These are phyloP conservation scores for Cryphonectria naterciae DNA, from an alignment of 2,329 filamentous ascomycete species.

Conservation along the genomic window DNA sequence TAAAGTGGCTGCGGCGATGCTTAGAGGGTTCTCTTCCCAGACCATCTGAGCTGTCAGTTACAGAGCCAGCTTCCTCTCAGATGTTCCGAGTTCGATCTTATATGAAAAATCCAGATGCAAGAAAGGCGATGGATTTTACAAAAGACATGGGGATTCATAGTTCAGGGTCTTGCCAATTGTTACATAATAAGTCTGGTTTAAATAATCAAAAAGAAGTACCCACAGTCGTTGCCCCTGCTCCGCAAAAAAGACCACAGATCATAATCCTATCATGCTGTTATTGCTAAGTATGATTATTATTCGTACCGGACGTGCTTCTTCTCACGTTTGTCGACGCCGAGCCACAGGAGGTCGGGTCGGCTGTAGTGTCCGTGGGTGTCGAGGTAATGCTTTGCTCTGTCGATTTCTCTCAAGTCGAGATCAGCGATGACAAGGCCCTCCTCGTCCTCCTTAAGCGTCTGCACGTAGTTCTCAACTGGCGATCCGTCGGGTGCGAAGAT, in stretches of 20 bases:
- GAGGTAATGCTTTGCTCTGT: constrained; percentile 45
- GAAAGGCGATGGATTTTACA: too few relatives aligned
- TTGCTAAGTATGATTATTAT: not conserved
- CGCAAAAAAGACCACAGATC: not conserved
- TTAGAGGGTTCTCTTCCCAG: too few relatives aligned
- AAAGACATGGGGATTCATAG: not conserved
- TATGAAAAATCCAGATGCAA: too few relatives aligned
- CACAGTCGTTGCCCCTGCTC: not conserved
- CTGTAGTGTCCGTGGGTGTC: constrained; percentile 45
- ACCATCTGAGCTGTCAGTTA: too few relatives aligned
- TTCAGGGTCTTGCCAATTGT: not conserved
- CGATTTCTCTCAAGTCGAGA: constrained; percentile 49
- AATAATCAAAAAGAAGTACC: not conserved
- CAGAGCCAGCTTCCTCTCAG: too few relatives aligned
- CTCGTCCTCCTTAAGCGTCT: constrained; percentile 41
- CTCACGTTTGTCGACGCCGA: constrained; percentile 39
- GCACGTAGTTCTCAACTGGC: constrained; percentile 30
- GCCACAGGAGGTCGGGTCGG: constrained; percentile 46
- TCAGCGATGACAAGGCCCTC: constrained; percentile 58
- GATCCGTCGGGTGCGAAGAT: constrained; percentile 56
- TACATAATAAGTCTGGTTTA: not conserved
- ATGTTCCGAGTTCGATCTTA: too few relatives aligned
- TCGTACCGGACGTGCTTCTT: not conserved
- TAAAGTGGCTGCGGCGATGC: too few relatives aligned
- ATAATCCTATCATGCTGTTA: not conserved